Base-by-base conservation (phyloP, 108 stramenopile genomes). In the Cyclotella atomus region DNA sequence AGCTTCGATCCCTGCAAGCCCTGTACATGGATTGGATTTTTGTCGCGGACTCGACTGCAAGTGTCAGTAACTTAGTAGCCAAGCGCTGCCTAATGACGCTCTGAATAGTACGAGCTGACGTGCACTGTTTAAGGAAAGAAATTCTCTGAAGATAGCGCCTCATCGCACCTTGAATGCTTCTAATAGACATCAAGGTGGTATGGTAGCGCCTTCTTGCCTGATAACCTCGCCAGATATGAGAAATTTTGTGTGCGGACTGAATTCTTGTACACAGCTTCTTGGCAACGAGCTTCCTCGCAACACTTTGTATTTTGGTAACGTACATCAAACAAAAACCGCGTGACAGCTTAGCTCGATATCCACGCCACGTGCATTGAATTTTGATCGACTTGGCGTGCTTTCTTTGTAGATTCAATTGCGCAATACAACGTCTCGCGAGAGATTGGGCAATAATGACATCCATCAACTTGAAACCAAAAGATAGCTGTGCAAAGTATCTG, bases 391-490 rank as follows among this genome's bases (percentile, higher is more conserved):
- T 71, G 2, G 53, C 24, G 7, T 33, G n/a, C 19, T 44, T 30
- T n/a, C 45, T 29, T 35, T 34, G 19, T 0, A 38, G 15, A 0
- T 2, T 3, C 43, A 33, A 33, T 17, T 27, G 24, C 30, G 86
- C 79, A 35, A 85, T 20, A 21, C 56, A 70, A 53, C 67, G 68
- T 15, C 89, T 47, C 3, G 47, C 81, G 12, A 86, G 10, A 44
- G 83, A 81, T 57, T 90, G 89, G 16, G 82, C 54, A 0, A 60
- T 71, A 21, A 82, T 66, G 53, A 85, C 79, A 59, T 87, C 85
- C 4, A 84, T 30, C 21, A 84, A 20, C 53, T 80, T 62, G 47
- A 84, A 29, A 7, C 82, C 83, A 65, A 59, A 82, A 10, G 65
- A 33, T 45, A 87, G 71, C 46, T 82, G 75, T 10, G 68, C 73